Percentiles rank a stretch among this genome's conserved stretches.
phyloP scores from a whole-genome alignment of 441 rosid species.

The Arabidopsis hybrid region DNA sequence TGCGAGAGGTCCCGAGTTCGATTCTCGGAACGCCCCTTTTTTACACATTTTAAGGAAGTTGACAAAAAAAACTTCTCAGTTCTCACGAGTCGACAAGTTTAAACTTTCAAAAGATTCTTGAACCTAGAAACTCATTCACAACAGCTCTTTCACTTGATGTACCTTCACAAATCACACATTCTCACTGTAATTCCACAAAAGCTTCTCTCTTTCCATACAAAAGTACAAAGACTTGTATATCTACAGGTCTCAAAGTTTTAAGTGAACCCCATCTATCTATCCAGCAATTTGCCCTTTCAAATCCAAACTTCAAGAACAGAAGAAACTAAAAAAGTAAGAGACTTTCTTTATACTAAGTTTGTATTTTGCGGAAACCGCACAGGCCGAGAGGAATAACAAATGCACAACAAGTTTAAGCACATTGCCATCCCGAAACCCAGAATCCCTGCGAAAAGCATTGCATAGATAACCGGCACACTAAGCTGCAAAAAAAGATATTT shows the following conservation, averaged over 20 bases:
- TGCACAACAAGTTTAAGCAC: constrained; percentile 69
- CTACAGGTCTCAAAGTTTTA: constrained; percentile 19
- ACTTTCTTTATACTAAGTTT: constrained; percentile 57
- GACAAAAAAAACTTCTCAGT: background rate
- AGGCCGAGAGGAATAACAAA: constrained; percentile 55
- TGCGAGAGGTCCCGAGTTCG: constrained; percentile 82
- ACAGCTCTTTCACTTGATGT: background rate
- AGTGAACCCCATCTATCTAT: constrained; percentile 4
- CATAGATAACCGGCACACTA: constrained; percentile 62
- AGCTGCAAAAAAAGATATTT: constrained; percentile 56
- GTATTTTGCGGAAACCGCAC: constrained; percentile 49
- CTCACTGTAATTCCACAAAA: constrained; percentile 7
- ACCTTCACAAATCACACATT: constrained; percentile 15
- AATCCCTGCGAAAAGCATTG: constrained; percentile 67
- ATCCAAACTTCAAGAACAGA: constrained; percentile 21
- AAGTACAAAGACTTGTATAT: constrained; percentile 14
- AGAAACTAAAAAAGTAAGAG: constrained; percentile 19
- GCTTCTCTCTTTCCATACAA: constrained; percentile 7
- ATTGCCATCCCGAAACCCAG: constrained; percentile 77
- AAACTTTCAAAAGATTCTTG: background rate
- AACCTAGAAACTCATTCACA: background rate
- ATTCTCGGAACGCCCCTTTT: constrained; percentile 56
- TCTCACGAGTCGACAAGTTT: background rate
- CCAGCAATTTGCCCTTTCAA: constrained; percentile 3
- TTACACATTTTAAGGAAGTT: background rate